Base-by-base conservation (phyloP, 169 alveolate species). In the Plasmodium cynomolgi region DNA sequence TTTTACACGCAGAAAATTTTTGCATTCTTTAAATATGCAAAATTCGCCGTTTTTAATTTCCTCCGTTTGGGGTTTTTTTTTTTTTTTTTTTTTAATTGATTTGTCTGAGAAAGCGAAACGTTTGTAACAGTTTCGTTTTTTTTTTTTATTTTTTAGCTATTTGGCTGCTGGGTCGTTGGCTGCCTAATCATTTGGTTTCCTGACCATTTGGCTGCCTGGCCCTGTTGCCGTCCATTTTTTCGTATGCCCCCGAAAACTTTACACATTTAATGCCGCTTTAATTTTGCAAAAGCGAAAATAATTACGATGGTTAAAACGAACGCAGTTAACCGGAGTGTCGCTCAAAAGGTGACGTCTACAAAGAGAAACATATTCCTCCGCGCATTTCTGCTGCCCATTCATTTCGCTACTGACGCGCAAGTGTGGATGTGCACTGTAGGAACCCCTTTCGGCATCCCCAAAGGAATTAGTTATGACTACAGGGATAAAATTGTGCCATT, bases 81-180 rank as follows among this genome's bases (percentile, higher is more conserved):
- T 41, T 79, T 79, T 79, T 62, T 84, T 84, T 20, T 83, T 62
- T 83, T 11, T 84, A 23, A 68, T 84, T 62, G 47, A 20, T 20
- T 37, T 71, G 37, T 83, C 47, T 23, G 31, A 68, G 47, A 71
- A 71, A 68, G 75, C 34, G 41, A 68, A 39, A 37, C 37, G 7
- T n/a, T 33, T 84, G 15, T 68, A 23, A 15, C 13, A 37, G n/a
- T 44, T 23, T n/a, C 20, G 15, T 83, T 58, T 68, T 84, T 84
- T 71, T 71, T 39, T 71, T 71, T 84, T 71, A 71, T 33, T 72
- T 68, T 68, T 34, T 37, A 68, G 15, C 74, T 84, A 39, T 84
- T 72, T 84, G 33, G 5, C 68, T 31, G 58, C 54, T 81, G 11
- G n/a, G 41, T 56, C 17, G 3, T 20, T 41, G 34, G 13, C 23